Conservation (phyloP, 768 basidiomycete species). For the Gymnopilus dilepis region DNA sequence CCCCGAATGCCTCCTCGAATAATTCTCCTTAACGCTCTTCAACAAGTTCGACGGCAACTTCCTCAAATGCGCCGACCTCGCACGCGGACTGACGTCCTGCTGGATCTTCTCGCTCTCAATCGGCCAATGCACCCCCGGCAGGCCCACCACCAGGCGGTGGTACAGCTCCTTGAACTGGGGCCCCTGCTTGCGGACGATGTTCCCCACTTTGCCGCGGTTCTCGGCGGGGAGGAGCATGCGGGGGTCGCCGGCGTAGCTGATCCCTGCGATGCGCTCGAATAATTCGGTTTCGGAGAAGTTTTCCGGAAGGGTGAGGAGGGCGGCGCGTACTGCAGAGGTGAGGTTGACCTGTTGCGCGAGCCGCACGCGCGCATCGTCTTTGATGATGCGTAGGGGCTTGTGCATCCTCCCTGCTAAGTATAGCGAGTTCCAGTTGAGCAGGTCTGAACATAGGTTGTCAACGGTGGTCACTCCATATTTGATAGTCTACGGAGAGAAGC, state of each 20-base stretch:
- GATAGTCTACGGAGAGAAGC: slow-evolving; percentile 62
- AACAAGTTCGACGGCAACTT: slow-evolving; percentile 79
- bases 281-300: slow-evolving; percentile 82
- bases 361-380: slow-evolving; percentile 90
- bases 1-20: slow-evolving; percentile 38
- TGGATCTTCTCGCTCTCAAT: slow-evolving; percentile 53
- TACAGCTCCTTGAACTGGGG: slow-evolving; percentile 90
- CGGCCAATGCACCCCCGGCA: slow-evolving; percentile 84
- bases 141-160: slow-evolving; percentile 72
- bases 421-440: slow-evolving; percentile 90
- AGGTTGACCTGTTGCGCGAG: slow-evolving; percentile 95
- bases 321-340: slow-evolving; percentile 86
- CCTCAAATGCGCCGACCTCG: slow-evolving; percentile 73
- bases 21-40: slow-evolving; percentile 56
- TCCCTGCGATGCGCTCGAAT: slow-evolving; percentile 83
- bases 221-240: slow-evolving; percentile 95
- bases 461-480: slow-evolving; percentile 97
- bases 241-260: slow-evolving; percentile 90
- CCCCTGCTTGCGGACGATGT: slow-evolving; percentile 86
- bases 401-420: slow-evolving; percentile 97
- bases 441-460: slow-evolving; percentile 86
- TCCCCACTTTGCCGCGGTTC: slow-evolving; percentile 92
- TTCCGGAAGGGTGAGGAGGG: slow-evolving; percentile 85
- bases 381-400: slow-evolving; percentile 93
- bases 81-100: slow-evolving; percentile 76